Conservation (phyloP, 176 grass and related monocot species). For the Musa schizocarpa region DNA sequence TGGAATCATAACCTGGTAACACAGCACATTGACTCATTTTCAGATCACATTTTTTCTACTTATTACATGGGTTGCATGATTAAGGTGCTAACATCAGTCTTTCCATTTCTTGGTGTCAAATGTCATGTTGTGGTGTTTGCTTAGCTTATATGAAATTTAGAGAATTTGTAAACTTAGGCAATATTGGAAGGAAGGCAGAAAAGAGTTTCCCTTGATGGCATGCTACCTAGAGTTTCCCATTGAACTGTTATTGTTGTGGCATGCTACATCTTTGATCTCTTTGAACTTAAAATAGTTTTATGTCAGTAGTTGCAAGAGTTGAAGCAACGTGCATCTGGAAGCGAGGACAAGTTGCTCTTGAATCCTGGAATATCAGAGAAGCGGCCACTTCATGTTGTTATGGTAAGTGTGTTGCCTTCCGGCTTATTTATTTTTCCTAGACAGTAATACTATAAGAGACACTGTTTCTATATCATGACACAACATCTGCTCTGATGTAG, state of each 20-base stretch:
- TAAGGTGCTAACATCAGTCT: neutral
- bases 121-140: neutral
- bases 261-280: slow-evolving; percentile 17
- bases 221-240: neutral
- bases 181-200: neutral
- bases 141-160: neutral
- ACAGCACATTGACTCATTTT: too few species aligned
- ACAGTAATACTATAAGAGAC: too few species aligned
- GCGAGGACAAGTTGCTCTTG: slow-evolving; percentile 62
- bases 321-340: slow-evolving; percentile 77
- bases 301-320: slow-evolving; percentile 98
- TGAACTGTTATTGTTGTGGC: neutral
- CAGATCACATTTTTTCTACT: too few species aligned
- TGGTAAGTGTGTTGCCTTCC: slow-evolving; percentile 42
- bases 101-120: neutral
- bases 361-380: slow-evolving; percentile 96
- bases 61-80: neutral
- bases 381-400: slow-evolving; percentile 92
- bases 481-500: neutral
- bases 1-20: too few species aligned
- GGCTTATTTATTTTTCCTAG: slow-evolving; percentile 15
- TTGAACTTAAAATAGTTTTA: slow-evolving; percentile 34
- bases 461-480: neutral
- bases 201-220: neutral
- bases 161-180: neutral